Percentiles rank a stretch among this genome's conserved stretches.
These are phyloP conservation scores for Tricholoma matsutake DNA, from an alignment of 768 basidiomycete species.

Conservation along the genomic window DNA sequence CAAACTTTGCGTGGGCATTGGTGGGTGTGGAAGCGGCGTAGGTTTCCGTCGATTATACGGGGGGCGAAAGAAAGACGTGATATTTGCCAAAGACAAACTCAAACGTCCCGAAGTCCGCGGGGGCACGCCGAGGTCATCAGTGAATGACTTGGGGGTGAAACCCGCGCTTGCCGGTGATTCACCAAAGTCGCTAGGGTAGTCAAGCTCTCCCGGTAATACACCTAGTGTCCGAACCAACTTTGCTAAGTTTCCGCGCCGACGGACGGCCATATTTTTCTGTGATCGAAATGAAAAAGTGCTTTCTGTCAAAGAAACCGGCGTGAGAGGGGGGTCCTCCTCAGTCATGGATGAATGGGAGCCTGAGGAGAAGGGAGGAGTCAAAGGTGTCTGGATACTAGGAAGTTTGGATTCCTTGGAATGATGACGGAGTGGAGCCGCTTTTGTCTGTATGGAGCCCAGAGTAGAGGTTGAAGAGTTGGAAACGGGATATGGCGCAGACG, in stretches of 20 bases:
- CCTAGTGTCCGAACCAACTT: conserved; percentile 30
- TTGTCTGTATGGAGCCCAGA: background rate
- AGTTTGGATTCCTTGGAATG: background rate
- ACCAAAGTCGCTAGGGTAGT: background rate
- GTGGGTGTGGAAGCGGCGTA: conserved; percentile 11
- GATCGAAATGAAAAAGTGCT: conserved; percentile 6
- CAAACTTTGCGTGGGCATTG: conserved; percentile 13
- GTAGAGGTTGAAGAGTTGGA: background rate
- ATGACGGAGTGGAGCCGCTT: background rate
- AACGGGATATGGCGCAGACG: background rate
- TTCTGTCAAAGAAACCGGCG: conserved; percentile 10
- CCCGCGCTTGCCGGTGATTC: background rate
- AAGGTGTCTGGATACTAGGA: conserved; percentile 4
- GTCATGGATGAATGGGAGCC: background rate
- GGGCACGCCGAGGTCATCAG: background rate
- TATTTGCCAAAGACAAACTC: conserved; percentile 8
- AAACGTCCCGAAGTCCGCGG: background rate
- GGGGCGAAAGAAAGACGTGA: conserved; percentile 5
- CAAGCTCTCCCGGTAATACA: conserved; percentile 15
- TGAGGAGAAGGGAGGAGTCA: conserved; percentile 7
- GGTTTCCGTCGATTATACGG: background rate
- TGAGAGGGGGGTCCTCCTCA: conserved; percentile 9
- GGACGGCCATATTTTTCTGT: background rate
- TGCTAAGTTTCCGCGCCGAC: conserved; percentile 15
- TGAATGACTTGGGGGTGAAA: background rate